Evolutionary conservation across 352 stramenopile species (phyloP).

Genomic region (Phytophthora megakarya): DNA sequence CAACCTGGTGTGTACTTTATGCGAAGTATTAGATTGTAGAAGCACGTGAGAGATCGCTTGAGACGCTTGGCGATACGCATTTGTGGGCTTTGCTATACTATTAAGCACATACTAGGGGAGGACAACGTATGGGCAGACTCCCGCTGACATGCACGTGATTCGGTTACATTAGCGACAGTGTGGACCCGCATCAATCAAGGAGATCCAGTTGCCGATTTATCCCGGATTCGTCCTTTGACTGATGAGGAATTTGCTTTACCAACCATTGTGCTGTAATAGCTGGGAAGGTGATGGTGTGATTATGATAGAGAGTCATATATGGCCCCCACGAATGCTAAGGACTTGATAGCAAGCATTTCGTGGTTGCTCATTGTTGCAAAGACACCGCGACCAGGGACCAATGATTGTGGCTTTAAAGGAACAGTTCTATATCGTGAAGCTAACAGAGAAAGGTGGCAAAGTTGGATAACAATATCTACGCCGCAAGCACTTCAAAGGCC

Average conservation of each 20-base stretch:
- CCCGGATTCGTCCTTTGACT: background rate
- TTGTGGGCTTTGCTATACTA: background rate
- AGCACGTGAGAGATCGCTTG: background rate
- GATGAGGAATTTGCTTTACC: background rate
- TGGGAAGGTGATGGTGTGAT: background rate
- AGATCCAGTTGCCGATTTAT: background rate
- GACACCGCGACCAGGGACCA: constrained; percentile 6
- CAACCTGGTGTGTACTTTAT: background rate
- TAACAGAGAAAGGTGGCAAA: background rate
- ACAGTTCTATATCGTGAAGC: background rate
- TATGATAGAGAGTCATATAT: no score
- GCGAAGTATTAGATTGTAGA: background rate
- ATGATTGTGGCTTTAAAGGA: background rate
- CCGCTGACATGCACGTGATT: background rate
- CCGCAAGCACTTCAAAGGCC: constrained; percentile 19
- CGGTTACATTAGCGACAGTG: background rate
- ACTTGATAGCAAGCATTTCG: background rate
- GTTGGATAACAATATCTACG: constrained; percentile 7
- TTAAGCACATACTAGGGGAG: background rate
- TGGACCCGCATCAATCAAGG: background rate
- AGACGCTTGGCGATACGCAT: background rate
- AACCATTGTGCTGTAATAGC: no score
- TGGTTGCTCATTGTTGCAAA: background rate
- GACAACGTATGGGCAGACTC: background rate
- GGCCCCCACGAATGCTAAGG: background rate